Base-by-base conservation (phyloP, 305 asterid genomes). In the Striga hermonthica region DNA sequence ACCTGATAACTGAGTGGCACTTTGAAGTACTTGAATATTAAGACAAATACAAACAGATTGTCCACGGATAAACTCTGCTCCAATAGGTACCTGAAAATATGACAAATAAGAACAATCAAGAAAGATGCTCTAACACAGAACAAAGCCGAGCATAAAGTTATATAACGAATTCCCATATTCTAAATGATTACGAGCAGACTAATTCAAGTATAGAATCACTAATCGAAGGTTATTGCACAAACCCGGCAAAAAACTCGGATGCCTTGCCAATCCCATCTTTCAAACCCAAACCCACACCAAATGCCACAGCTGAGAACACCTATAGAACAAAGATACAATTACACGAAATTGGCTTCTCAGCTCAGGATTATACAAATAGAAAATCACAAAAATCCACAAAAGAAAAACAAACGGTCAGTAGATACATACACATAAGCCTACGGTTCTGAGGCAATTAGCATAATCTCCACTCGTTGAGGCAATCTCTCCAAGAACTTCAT, bases 61-160 rank as follows among this genome's bases (percentile, higher is more conserved):
- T 93, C 99, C 80, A 93, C 97, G 1, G 97, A 93, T 80, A 93
- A 83, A 78, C 97, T 87, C 81, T 93, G 99, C 85, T 93, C 99
- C 74, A 90, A 80, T 57, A 90, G 80, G 62, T 93, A 93, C 88
- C 98, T 93, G 86, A 74, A 64, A 76, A 60, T 71, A 9, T 15
- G 59, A 39, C 28, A 48, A 37, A 67, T 6, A 4, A 57, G 11
- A 7, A 40, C 38, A 53, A 53, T 54, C 72, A 70, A 38, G 62
- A 57, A 50, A 47, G 61, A 49, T 52, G 3, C 58, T 40, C 6
- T 14, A 57, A 28, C 57, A 66, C 12, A 34, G 40, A 65, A 63
- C 13, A 69, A 28, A 52, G 34, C 34, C 34, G 34, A 11, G 59
- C 4, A 12, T n/a, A 6, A 43, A 54, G 43, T 39, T 43, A 36